Evolutionary conservation across 169 alveolate species (phyloP), one percentile per base, ranked within the genome.

Genomic region (Theileria annulata): DNA sequence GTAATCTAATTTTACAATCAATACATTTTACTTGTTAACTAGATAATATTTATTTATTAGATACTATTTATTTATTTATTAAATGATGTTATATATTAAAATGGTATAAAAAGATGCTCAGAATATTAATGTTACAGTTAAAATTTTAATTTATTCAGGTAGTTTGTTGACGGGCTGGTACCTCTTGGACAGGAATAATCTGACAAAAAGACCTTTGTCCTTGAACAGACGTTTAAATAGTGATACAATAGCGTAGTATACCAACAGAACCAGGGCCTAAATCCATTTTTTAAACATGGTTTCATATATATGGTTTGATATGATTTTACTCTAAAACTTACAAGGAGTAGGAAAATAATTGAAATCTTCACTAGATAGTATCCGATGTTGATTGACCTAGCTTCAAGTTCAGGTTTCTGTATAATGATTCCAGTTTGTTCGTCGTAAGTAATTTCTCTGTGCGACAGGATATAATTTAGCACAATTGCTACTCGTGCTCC

Each of bases 401-500:
- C 60, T 15, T 19, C 86, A 17, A 63, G 71, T 9, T 68, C 58
- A 13, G 89, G 89, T 37, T 63, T 75, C 71, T 79, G 79, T 9
- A 82, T 75, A 8, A 70, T 58, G 48, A 82, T 58, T 21, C 89
- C 89, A 1, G 89, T 82, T 70, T 75, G 66, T 21, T 68, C 80
- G 81, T 79, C 48, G 77, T 82, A 82, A 15, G 86, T 59, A 19
- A 84, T 84, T 56, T 77, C 91, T 33, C 90, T 67, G 62, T 83
- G 85, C 0, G 92, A 82, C 25, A 93, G 92, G 21, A 93, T 90
- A 67, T 88, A 82, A 84, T 93, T 93, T 37, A 93, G 59, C 28
- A 92, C 74, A 30, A 93, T 91, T 17, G 95, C 91, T 48, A 92
- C 76, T 23, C 96, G 71, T 3, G 96, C 94, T 8, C 96, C 96